Evolutionary conservation across 306 rosid species (phyloP), one percentile per base, ranked within the genome.

Genomic region (Ochetophila trinervis): DNA sequence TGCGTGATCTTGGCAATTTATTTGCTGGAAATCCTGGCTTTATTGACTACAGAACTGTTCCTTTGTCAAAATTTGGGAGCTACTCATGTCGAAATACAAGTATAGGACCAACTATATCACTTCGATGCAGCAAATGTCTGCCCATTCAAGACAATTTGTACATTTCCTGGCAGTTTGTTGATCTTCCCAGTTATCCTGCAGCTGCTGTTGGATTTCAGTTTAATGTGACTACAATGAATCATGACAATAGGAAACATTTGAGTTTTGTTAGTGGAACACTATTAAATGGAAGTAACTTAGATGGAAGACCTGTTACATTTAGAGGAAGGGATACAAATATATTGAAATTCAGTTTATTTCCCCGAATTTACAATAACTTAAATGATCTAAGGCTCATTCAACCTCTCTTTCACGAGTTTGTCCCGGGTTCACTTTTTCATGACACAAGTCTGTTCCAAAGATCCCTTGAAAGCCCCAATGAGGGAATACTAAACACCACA

Each of bases 121-220:
- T 94, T 37, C 80, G 57, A 66, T 94, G 99, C 70, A 69, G 30
- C 63, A 78, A 52, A 42, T 94, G 99, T 82, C 80, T 66, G 47
- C 79, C 85, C 48, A 48, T 77, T 69, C 76, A 54, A 68, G 99
- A 94, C 76, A 79, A 69, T 63, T 60, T 90, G 83, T 90, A 81
- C 78, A 80, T 94, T 67, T 94, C 99, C 6, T 94, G 97, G 99
- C 83, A 78, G 50, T 94, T 80, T 60, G 67, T 83, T 74, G 99
- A 94, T 85, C 86, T 94, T 65, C 96, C 95, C 20, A 77, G 80
- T 67, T 80, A 36, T 79, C 99, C 99, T 44, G 99, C 95, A 34
- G 61, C 85, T 52, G 95, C 97, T n/a, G 99, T 88, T 61, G 99
- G 99, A 68, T 94, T 88, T 67, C 86, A 86, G 78, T 94, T 94